Evolutionary conservation across 75 land plant genomes (phyloP), one percentile per base, ranked within the genome.

Genomic region (Selaginella moellendorffii): DNA sequence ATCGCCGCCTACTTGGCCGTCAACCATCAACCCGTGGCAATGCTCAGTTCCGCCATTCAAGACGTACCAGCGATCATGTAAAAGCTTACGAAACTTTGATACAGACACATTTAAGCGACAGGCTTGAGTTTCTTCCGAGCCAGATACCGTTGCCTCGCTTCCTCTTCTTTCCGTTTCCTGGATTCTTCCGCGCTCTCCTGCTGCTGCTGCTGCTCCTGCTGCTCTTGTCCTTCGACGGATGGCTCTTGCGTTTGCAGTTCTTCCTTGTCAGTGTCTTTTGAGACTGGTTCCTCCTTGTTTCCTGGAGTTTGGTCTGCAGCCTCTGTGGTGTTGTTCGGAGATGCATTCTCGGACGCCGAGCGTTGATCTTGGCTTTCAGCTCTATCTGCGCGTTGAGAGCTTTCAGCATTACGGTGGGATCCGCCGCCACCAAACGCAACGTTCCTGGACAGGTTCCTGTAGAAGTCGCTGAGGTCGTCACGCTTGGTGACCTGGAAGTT

Each of bases 401-500:
- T n/a, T n/a, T 36, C 46, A 36, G 5, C 46, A 36, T 36, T 36
- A 5, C 10, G 46, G 14, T 14, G 46, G 46, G 46, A 36, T 36
- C 14, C 46, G 46, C 46, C 46, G 46, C 46, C 89, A 30, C 97
- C 97, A 76, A 85, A 92, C n/a, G 86, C 97, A 17, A 88, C 95
- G 72, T 92, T 92, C 65, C 82, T 83, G 19, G 69, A 25, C 18
- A 92, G 66, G 65, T 82, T 81, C 69, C 84, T 79, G 68, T 92
- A 92, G 61, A 92, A 92, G 30, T 92, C 97, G 75, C 83, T 85
- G 62, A 92, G 18, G 63, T 91, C 97, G 29, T 61, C 54, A 77
- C 84, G 88, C 80, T 88, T 92, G 0, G 97, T 83, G 25, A 92
- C 96, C 97, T 92, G 67, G 9, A 65, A n/a, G n/a, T n/a, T n/a